Base-by-base conservation (phyloP, 75 land plant species). In the Pinus albicaulis region DNA sequence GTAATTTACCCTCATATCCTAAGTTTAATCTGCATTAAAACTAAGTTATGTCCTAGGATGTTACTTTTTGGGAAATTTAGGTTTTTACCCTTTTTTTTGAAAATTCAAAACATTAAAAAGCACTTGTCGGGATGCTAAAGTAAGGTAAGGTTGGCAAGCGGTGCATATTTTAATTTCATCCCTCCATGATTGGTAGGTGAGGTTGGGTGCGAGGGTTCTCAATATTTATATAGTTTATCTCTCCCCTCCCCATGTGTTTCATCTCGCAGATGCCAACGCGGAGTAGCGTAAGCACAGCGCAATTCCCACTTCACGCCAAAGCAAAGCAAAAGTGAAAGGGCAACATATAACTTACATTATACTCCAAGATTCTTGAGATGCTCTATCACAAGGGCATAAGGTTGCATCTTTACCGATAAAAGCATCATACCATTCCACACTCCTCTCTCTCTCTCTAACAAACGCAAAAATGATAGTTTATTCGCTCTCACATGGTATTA, bases 271-370 rank as follows among this genome's bases (percentile, higher is more conserved):
- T 63, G 66, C 66, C 66, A 64, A 64, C n/a, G 41, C 38, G 1
- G 6, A 36, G 68, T 66, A 66, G 71, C 71, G 71, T 66, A 66
- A 36, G 22, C 44, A 36, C 71, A 66, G 71, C 71, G 71, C 71
- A 38, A 66, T 66, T 10, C 44, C 71, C 64, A 66, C 71, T 66
- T 66, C 48, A 66, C 71, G 71, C 71, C 71, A 66, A 66, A 66
- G 71, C 71, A 66, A 38, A 66, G 38, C n/a, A 19, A 19, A 19
- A 19, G 59, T 5, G 19, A 4, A 17, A 16, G 19, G 53, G 6
- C 19, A 57, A 19, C 31, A 17, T 65, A 5, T 6, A 7, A 38
- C 71, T 66, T 66, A 66, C 71, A 66, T 66, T 66, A 38, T n/a
- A 66, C 71, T 66, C 71, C 52, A 66, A 66, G 71, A 66, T 66